These are phyloP conservation scores for Zoysia matrella DNA, from an alignment of 202 grass and related monocot species.

Conservation along the genomic window DNA sequence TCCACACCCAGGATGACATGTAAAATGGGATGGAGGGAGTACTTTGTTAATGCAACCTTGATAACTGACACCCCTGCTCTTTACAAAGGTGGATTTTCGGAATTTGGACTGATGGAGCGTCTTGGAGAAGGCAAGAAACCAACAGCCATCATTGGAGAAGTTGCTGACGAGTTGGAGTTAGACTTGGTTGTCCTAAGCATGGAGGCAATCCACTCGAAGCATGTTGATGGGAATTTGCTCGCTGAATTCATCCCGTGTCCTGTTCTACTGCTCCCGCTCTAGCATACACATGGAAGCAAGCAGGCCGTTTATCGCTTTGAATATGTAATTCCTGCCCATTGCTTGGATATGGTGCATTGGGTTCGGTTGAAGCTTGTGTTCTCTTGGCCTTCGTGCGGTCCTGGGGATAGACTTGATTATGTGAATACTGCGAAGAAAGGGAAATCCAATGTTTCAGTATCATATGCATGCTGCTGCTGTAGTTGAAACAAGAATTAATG, in stretches of 20 bases:
- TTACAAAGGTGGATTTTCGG: slow-evolving; percentile 78
- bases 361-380: not conserved
- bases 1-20: too few species aligned
- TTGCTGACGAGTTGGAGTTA: too few species aligned
- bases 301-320: not conserved
- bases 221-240: too few species aligned
- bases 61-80: not conserved
- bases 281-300: slow-evolving; percentile 23
- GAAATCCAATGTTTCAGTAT: not conserved
- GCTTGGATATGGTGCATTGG: slow-evolving; percentile 12
- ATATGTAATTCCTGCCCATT: slow-evolving; percentile 11
- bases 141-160: slow-evolving; percentile 79
- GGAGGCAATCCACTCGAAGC: too few species aligned
- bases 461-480: not conserved
- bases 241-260: slow-evolving; percentile 44
- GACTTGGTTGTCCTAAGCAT: too few species aligned
- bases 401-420: slow-evolving; percentile 3
- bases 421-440: slow-evolving; percentile 38
- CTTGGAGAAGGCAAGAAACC: slow-evolving; percentile 83
- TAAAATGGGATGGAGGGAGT: not conserved
- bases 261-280: slow-evolving; percentile 81
- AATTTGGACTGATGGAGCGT: slow-evolving; percentile 96
- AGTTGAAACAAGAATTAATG: not conserved
- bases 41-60: not conserved
- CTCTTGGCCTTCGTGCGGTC: not conserved